These are phyloP conservation scores for Penicillium verrucosum DNA, from an alignment of 2,329 filamentous ascomycete genomes.

Conservation along the genomic window DNA sequence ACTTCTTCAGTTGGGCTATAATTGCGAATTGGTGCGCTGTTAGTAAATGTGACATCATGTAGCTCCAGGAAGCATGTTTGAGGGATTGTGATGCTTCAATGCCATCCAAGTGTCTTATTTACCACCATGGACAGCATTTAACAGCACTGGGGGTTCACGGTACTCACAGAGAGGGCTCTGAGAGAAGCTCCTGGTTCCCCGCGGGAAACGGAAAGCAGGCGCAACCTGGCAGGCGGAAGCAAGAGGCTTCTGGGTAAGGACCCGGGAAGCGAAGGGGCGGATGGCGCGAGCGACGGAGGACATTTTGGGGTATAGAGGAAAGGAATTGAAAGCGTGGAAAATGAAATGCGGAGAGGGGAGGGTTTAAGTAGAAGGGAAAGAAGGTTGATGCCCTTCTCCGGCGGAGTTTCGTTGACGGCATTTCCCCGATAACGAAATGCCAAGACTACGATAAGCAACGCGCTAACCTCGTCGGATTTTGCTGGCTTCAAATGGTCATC, in stretches of 20 bases:
- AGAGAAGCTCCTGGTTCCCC: constrained; percentile 44
- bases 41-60: constrained; percentile 19
- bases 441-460: constrained; percentile 30
- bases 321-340: constrained; percentile 8
- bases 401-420: constrained; percentile 20
- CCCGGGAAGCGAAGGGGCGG: constrained; percentile 38
- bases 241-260: constrained; percentile 38
- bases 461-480: constrained; percentile 27
- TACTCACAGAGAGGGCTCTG: constrained; percentile 40
- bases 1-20: constrained; percentile 63
- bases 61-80: constrained; percentile 1
- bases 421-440: constrained; percentile 25
- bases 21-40: constrained; percentile 18
- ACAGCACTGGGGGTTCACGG: background rate
- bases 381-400: constrained; percentile 24
- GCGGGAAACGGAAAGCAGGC: constrained; percentile 40
- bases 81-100: constrained; percentile 9
- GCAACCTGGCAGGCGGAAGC: constrained; percentile 30
- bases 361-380: constrained; percentile 30
- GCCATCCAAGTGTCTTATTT: background rate
- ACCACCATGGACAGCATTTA: background rate
- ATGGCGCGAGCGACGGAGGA: constrained; percentile 36
- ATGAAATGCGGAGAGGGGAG: constrained; percentile 19
- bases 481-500: constrained; percentile 19
- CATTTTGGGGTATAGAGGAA: constrained; percentile 28